These are phyloP conservation scores for Tricladium varicosporioides DNA, from an alignment of 2,329 filamentous ascomycete species.

Conservation along the genomic window DNA sequence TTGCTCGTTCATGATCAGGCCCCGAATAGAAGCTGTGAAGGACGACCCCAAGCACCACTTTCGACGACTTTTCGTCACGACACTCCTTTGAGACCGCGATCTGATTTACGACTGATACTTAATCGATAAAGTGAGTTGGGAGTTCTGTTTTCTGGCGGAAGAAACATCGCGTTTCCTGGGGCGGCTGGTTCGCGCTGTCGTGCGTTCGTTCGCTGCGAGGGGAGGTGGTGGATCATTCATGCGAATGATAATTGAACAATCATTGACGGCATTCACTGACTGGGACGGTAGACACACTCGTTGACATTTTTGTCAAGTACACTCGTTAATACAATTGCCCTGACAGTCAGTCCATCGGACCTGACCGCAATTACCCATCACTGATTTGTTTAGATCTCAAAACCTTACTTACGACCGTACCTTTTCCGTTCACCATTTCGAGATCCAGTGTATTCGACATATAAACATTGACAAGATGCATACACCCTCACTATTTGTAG, in stretches of 20 bases:
- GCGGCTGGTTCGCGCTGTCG: not conserved
- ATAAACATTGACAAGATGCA: constrained; percentile 45
- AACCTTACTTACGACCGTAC: constrained; percentile 18
- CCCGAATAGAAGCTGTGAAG: constrained; percentile 25
- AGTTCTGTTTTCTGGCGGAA: constrained; percentile 1
- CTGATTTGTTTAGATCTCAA: constrained; percentile 26
- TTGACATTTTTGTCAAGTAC: constrained; percentile 59
- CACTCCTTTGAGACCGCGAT: constrained; percentile 34
- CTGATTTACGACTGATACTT: constrained; percentile 25
- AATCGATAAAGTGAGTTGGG: constrained; percentile 33
- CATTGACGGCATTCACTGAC: constrained; percentile 24
- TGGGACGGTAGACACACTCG: constrained; percentile 40
- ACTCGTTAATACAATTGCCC: constrained; percentile 49
- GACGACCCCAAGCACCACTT: constrained; percentile 15
- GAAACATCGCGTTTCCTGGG: constrained; percentile 1
- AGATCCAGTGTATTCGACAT: constrained; percentile 13
- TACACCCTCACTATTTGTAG: constrained; percentile 46
- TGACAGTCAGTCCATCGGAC: constrained; percentile 44
- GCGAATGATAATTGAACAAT: constrained; percentile 16
- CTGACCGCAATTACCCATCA: constrained; percentile 4
- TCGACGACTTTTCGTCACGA: constrained; percentile 36
- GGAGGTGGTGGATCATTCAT: constrained; percentile 28
- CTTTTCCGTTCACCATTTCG: constrained; percentile 8
- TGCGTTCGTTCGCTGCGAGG: constrained; percentile 7
- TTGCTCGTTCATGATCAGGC: constrained; percentile 29